These are phyloP conservation scores for Apiospora arundinis DNA, from an alignment of 2,329 filamentous ascomycete species.

Conservation along the genomic window DNA sequence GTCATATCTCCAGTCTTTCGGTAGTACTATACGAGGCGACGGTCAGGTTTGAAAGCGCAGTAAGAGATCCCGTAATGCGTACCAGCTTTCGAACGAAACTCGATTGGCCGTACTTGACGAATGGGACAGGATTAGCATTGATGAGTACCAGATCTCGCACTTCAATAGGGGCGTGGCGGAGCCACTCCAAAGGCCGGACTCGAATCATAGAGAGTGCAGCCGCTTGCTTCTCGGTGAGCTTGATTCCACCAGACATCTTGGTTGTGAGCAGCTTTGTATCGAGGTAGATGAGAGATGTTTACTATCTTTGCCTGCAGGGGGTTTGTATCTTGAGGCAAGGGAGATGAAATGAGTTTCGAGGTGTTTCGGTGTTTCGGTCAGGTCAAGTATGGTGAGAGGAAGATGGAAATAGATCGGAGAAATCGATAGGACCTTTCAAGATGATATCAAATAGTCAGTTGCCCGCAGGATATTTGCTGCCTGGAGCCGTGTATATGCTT, in stretches of 20 bases:
- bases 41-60: neutral
- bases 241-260: neutral
- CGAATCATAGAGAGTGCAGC: constrained; percentile 15
- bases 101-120: constrained; percentile 14
- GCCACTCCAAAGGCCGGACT: constrained; percentile 21
- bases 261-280: neutral
- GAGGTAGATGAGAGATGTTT: neutral
- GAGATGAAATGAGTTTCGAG: neutral
- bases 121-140: constrained; percentile 2
- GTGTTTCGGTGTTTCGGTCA: neutral
- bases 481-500: too few species aligned
- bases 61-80: neutral
- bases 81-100: constrained; percentile 5
- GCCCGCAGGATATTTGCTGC: too few species aligned
- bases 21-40: neutral
- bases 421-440: too few species aligned
- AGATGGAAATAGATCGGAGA: too few species aligned
- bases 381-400: too few species aligned
- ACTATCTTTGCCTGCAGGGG: neutral
- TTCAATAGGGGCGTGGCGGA: constrained; percentile 18
- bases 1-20: neutral
- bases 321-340: neutral
- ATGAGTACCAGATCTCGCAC: constrained; percentile 23
- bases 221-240: neutral
- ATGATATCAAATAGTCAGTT: too few species aligned